Conservation (phyloP, 2,329 filamentous ascomycete genomes). For the Tolypocladium amazonense region DNA sequence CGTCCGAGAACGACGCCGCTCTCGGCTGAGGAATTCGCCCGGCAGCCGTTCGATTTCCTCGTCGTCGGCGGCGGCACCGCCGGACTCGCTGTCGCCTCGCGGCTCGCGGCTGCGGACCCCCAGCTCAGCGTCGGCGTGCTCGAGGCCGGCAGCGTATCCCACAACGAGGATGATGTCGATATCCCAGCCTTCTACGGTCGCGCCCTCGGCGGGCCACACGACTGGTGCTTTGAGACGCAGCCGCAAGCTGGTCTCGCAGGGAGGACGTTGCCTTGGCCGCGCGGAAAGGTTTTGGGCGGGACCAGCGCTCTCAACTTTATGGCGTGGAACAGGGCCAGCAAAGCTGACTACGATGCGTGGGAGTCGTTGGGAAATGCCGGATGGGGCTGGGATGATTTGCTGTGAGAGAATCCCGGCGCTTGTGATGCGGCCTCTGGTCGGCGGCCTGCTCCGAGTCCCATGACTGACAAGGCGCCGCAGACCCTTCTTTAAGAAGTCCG, state of each 20-base stretch:
- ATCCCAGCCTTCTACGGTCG: conserved; percentile 26
- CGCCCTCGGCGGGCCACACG: conserved; percentile 22
- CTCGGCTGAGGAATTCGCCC: conserved; percentile 12
- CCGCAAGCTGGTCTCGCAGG: conserved; percentile 26
- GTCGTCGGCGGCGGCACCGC: conserved; percentile 44
- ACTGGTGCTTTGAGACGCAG: conserved; percentile 30
- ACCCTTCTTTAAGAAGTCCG: conserved; percentile 39
- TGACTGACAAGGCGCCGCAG: conserved; percentile 14
- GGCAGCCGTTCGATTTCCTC: conserved; percentile 21
- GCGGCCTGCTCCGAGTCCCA: background rate
- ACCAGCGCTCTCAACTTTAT: conserved; percentile 51
- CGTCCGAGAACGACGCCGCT: background rate
- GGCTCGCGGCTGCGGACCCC: conserved; percentile 30
- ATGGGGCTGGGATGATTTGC: conserved; percentile 41
- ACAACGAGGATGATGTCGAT: conserved; percentile 21
- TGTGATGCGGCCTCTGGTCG: background rate
- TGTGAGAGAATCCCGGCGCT: conserved; percentile 13
- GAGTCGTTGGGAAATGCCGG: conserved; percentile 44
- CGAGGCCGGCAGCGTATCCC: conserved; percentile 19
- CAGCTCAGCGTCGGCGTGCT: conserved; percentile 19
- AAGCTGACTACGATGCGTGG: conserved; percentile 45
- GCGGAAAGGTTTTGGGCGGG: conserved; percentile 48
- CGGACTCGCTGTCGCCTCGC: conserved; percentile 37
- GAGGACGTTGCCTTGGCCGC: conserved; percentile 27
- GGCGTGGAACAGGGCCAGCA: conserved; percentile 37